Evolutionary conservation across 768 basidiomycete species (phyloP).

Genomic region (Leccinellum rugosiceps): DNA sequence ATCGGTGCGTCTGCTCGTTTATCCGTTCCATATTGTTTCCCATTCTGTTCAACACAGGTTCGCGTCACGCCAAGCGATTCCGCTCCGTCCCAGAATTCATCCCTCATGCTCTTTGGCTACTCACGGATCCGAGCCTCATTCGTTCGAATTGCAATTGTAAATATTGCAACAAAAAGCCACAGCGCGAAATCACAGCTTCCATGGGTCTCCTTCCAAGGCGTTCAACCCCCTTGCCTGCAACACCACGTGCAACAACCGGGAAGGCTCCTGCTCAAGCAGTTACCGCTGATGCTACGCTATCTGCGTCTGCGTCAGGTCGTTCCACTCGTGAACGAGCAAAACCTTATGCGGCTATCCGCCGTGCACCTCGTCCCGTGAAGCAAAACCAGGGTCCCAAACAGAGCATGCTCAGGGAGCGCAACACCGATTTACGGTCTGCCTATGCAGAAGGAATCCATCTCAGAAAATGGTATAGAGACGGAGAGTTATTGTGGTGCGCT

Average conservation of each 20-base stretch:
- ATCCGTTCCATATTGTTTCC: not conserved
- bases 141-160: slow-evolving; percentile 65
- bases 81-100: slow-evolving; percentile 84
- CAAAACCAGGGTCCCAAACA: slow-evolving; percentile 39
- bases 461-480: slow-evolving; percentile 61
- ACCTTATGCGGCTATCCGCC: slow-evolving; percentile 43
- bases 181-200: slow-evolving; percentile 64
- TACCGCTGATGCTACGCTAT: slow-evolving; percentile 17
- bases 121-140: slow-evolving; percentile 47
- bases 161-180: slow-evolving; percentile 69
- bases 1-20: slow-evolving; percentile 47
- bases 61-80: slow-evolving; percentile 48
- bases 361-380: slow-evolving; percentile 34
- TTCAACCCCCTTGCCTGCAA: slow-evolving; percentile 30
- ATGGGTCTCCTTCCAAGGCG: slow-evolving; percentile 45
- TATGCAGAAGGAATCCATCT: slow-evolving; percentile 44
- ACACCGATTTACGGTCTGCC: slow-evolving; percentile 59
- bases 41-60: slow-evolving; percentile 31
- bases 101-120: slow-evolving; percentile 80
- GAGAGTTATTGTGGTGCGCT: slow-evolving; percentile 71
- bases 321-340: slow-evolving; percentile 24
- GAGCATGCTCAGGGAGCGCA: slow-evolving; percentile 58
- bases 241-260: slow-evolving; percentile 12
- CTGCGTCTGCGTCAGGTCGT: slow-evolving; percentile 7
- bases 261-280: slow-evolving; percentile 1